Conservation (phyloP, 2,329 filamentous ascomycete genomes). For the Lecanicillium sp. region DNA sequence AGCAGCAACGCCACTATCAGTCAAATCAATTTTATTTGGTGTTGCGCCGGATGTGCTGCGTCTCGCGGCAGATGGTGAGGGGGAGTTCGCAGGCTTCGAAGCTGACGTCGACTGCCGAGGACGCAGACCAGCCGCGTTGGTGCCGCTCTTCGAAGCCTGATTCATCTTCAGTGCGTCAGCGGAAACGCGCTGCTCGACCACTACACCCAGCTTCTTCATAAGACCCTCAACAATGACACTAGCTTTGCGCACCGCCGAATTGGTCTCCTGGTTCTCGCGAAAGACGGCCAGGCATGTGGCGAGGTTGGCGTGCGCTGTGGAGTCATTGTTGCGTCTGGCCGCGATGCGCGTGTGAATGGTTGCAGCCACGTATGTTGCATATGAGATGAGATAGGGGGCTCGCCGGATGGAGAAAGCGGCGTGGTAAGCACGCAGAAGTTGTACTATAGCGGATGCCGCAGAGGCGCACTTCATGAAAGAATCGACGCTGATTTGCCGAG, state of each 20-base stretch:
- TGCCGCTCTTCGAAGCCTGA: no score
- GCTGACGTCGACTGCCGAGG: no score
- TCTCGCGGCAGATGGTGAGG: no score
- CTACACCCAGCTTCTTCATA: conserved; percentile 35
- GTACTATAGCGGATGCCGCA: conserved; percentile 36
- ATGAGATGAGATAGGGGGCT: conserved; percentile 46
- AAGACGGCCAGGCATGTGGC: conserved; percentile 38
- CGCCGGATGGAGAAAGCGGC: conserved; percentile 34
- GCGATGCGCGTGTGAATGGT: conserved; percentile 45
- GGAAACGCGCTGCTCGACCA: conserved; percentile 10
- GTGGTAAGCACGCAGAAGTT: conserved; percentile 35
- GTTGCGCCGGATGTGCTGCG: no score
- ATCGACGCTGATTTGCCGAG: conserved; percentile 30
- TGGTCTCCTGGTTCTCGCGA: conserved; percentile 40
- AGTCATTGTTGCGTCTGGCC: conserved; percentile 31
- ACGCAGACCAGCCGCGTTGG: no score
- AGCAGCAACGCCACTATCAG: background rate
- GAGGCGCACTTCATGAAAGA: no score
- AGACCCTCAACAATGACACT: conserved; percentile 35
- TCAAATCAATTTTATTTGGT: background rate
- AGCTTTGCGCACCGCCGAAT: conserved; percentile 39
- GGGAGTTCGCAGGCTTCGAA: no score
- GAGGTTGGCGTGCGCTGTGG: conserved; percentile 30
- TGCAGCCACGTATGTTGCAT: conserved; percentile 46
- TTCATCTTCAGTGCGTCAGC: conserved; percentile 7